Evolutionary conservation across 1,284 basidiomycete species (phyloP).

Genomic region (Salmacisia buchloeana): DNA sequence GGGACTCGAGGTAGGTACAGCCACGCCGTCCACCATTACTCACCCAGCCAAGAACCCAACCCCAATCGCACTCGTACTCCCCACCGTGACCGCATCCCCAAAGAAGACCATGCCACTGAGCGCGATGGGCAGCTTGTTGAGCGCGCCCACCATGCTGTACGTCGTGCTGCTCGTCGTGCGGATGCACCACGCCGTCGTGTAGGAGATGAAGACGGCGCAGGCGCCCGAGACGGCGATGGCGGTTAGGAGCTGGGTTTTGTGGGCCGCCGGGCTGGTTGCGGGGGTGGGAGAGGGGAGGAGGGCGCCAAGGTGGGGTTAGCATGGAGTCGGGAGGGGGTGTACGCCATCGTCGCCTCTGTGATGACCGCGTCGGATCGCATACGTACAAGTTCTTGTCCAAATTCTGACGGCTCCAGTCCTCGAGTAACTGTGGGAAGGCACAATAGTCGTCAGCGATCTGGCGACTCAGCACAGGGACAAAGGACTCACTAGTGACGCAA

Average conservation of each 20-base stretch:
- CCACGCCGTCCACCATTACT: conserved; percentile 28
- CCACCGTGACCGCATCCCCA: conserved; percentile 75
- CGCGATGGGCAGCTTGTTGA: conserved; percentile 97
- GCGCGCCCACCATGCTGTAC: conserved; percentile 96
- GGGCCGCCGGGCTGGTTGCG: conserved; percentile 63
- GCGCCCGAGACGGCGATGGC: conserved; percentile 94
- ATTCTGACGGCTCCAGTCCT: conserved; percentile 82
- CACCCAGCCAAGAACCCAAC: conserved; percentile 84
- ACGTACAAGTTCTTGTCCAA: conserved; percentile 76
- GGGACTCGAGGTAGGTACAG: not conserved
- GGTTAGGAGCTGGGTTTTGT: conserved; percentile 71
- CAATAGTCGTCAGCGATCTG: not conserved
- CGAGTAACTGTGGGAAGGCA: conserved; percentile 56
- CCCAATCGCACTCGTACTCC: conserved; percentile 78
- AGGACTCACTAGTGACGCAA: conserved; percentile 64
- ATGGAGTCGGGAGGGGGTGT: not conserved
- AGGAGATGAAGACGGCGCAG: conserved; percentile 94
- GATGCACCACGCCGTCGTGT: conserved; percentile 98
- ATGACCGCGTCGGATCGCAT: not conserved
- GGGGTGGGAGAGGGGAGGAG: conserved; percentile 9
- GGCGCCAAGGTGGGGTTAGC: not conserved
- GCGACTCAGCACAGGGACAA: not conserved
- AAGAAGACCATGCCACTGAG: conserved; percentile 51
- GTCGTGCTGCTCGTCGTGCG: conserved; percentile 94
- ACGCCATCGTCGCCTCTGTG: too few relatives aligned